Conservation (phyloP, 73 alveolate genomes). For the Uronychia setigera region DNA sequence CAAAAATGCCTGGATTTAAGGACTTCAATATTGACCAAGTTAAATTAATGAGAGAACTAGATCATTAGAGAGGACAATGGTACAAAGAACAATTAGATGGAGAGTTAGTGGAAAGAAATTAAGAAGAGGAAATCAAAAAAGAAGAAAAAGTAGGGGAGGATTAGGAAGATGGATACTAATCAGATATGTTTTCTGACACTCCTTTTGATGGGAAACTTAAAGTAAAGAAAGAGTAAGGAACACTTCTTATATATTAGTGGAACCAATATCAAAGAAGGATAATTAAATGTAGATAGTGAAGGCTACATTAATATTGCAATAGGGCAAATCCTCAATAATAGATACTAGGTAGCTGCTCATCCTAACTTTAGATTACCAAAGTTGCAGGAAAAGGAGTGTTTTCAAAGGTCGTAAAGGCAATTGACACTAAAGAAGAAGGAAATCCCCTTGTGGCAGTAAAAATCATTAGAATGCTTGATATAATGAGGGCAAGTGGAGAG, state of each 20-base stretch:
- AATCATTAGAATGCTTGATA: conserved; percentile 69
- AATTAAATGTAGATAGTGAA: conserved; percentile 50
- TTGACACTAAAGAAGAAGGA: conserved; percentile 15
- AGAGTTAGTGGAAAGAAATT: too few relatives aligned
- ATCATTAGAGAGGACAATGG: conserved; percentile 37
- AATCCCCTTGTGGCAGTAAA: conserved; percentile 69
- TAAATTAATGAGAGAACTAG: conserved; percentile 16
- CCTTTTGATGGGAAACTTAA: conserved; percentile 25
- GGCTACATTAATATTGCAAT: conserved; percentile 67
- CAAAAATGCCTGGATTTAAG: conserved; percentile 2
- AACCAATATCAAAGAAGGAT: conserved; percentile 10
- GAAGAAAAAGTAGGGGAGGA: not conserved
- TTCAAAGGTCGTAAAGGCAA: conserved; percentile 72
- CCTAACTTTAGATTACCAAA: conserved; percentile 19
- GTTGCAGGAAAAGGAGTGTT: conserved; percentile 80
- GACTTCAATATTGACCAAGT: conserved; percentile 12
- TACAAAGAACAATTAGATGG: conserved; percentile 5
- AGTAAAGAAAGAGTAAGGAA: conserved; percentile 18
- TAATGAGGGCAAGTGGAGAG: conserved; percentile 79
- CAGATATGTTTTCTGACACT: conserved; percentile 24
- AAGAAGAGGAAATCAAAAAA: conserved; percentile 7
- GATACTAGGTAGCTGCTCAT: not conserved
- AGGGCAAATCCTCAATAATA: conserved; percentile 68
- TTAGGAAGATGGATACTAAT: conserved; percentile 29
- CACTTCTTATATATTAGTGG: conserved; percentile 35